Evolutionary conservation across 2,329 filamentous ascomycete species (phyloP), one percentile per base, ranked within the genome.

Genomic region (Pyricularia grisea): DNA sequence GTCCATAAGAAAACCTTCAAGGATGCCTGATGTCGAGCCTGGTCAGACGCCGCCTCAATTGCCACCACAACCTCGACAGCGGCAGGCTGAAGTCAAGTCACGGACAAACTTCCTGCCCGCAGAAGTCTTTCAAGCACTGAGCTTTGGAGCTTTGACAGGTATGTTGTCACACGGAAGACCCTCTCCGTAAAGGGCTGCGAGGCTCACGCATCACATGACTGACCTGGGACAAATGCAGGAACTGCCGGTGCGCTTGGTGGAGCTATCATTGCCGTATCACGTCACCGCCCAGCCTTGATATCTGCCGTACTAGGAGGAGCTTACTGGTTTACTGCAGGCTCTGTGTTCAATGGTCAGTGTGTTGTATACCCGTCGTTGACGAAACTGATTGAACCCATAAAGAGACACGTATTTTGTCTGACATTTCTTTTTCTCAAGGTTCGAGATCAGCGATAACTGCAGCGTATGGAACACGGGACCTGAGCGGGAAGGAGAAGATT

Each of bases 301-400:
- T 94, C 93, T 79, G 90, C 92, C 0, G 73, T 90, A 14, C 85
- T 89, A 55, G 89, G 90, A 27, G 91, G 92, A 23, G 82, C 92
- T 60, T 93, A 97, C 79, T 97, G 92, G 87, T 92, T 92, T 78
- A 84, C 87, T 61, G 84, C 96, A 58, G 92, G 92, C 50, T 87
- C 86, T 65, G 91, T 87, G 20, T 97, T 90, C 76, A 94, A 89
- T 84, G 89, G 90, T 89, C 82, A 75, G 87, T 20, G 58, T 61
- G 58, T 27, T 25, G 9, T 17, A 3, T 12, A 12, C 23, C 23
- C 27, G 31, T 31, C 68, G 6, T 36, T 60, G 12, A 28, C 3
- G 23, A 27, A 12, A 4, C 23, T 9, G 17, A 27, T 61, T 61
- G 23, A 23, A 11, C 23, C 25, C 58, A 25, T 11, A n/a, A 7